Evolutionary conservation across 192 early-diverging fungal genomes (phyloP), one percentile per base, ranked within the genome.

Genomic region (Coemansia biformis): DNA sequence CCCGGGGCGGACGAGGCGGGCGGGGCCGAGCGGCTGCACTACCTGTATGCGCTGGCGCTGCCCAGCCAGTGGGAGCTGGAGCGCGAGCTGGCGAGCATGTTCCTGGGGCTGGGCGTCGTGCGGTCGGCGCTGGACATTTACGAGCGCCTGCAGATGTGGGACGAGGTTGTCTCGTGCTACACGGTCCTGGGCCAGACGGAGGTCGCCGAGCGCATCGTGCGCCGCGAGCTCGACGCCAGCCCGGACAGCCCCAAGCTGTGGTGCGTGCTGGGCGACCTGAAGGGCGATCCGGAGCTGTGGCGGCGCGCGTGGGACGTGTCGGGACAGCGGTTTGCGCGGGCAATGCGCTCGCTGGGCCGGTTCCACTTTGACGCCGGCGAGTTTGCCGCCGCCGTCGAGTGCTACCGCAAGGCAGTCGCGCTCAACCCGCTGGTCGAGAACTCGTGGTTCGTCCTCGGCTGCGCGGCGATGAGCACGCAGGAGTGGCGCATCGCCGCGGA

Each of bases 51-150:
- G 1, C 64, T 96, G 19, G 39, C 79, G 35, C 48, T 96, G 16
- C 96, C 96, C 13, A 81, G 88, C 47, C 93, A 92, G 49, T 99
- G 96, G 96, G 90, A 91, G 43, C 72, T 99, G 56, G 96, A 99
- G 80, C 76, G 80, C 48, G 94, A 99, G 57, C 76, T 99, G 30
- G 96, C 85, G 12, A 72, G 84, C 9, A 78, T 86, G 34, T 92
- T 87, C 66, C 78, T 93, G 54, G 73, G 79, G 4, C 57, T 97
- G 43, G 96, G 96, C 34, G 86, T 96, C 2, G 43, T 91, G 18
- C 84, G 88, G 13, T 93, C 93, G 5, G 91, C 96, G 5, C 68
- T 96, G 23, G 90, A 99, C 38, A 96, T 99, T 39, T 99, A 84
- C 63, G 84, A 90, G 59, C 86, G 96, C 12, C 68, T 99, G 46